Conservation (phyloP, 371 early-diverging fungal genomes). For the Circinella umbellata region DNA sequence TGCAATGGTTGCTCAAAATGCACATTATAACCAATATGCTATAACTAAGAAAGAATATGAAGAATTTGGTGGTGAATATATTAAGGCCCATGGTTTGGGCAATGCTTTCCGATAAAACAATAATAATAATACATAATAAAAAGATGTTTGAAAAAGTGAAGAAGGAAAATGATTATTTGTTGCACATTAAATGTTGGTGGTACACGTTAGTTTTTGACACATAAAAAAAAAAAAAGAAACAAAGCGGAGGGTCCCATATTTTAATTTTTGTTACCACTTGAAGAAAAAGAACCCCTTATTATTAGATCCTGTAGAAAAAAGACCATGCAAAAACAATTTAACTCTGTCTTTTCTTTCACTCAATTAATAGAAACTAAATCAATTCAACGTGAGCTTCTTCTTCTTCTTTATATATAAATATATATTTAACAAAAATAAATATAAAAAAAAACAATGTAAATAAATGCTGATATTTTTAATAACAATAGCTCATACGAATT, state of each 20-base stretch:
- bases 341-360: slow-evolving; percentile 7
- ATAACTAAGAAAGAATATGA: slow-evolving; percentile 77
- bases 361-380: not conserved
- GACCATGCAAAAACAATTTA: slow-evolving; percentile 9
- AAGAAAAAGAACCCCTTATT: too few relatives aligned
- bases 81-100: slow-evolving; percentile 81
- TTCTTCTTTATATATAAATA: too few relatives aligned
- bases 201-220: not conserved
- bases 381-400: not conserved
- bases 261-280: too few relatives aligned
- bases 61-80: slow-evolving; percentile 84
- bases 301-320: too few relatives aligned
- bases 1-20: slow-evolving; percentile 54
- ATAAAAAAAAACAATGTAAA: too few relatives aligned
- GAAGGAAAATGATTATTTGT: too few relatives aligned
- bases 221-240: not conserved
- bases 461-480: too few relatives aligned
- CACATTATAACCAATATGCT: slow-evolving; percentile 42
- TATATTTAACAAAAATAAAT: too few relatives aligned
- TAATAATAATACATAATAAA: too few relatives aligned
- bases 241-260: not conserved
- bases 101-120: slow-evolving; percentile 45
- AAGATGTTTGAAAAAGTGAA: too few relatives aligned
- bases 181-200: too few relatives aligned
- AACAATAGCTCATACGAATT: too few relatives aligned